Conservation (phyloP, 1,284 basidiomycete genomes). For the Apiotrichum mycotoxinovorans region DNA sequence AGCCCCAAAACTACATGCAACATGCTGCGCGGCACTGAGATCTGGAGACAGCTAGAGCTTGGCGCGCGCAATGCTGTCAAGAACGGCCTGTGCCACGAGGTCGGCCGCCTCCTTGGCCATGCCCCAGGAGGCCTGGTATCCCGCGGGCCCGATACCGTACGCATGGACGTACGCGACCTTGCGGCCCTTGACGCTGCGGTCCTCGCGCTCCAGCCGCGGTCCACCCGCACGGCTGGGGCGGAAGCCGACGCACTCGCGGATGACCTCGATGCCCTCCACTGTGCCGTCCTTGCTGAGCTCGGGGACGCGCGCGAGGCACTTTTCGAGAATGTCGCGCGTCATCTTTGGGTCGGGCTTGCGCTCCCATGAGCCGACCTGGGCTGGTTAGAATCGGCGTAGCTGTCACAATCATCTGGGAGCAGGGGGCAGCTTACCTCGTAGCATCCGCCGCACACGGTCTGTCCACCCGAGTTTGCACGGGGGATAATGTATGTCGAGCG, state of each 20-base stretch:
- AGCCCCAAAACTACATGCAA: not conserved
- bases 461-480: constrained; percentile 17
- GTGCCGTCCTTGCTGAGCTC: constrained; percentile 16
- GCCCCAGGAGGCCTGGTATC: constrained; percentile 39
- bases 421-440: constrained; percentile 22
- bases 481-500: constrained; percentile 26
- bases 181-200: not conserved
- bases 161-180: constrained; percentile 24
- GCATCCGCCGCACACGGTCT: constrained; percentile 25
- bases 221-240: constrained; percentile 18
- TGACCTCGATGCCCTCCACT: constrained; percentile 20
- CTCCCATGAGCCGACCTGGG: constrained; percentile 14
- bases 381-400: not conserved
- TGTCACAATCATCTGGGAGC: too few species aligned
- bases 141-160: constrained; percentile 36
- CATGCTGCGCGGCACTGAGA: not conserved
- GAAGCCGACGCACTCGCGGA: constrained; percentile 24
- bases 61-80: not conserved
- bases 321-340: constrained; percentile 16
- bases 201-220: constrained; percentile 20
- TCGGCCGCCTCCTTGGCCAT: constrained; percentile 33
- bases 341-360: constrained; percentile 12
- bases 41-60: not conserved
- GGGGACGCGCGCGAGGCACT: constrained; percentile 21
- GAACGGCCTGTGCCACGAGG: constrained; percentile 20